Percentiles rank a stretch among this genome's conserved stretches.
Conservation (phyloP, 73 alveolate species). For the Tetrahymena elliotti region DNA sequence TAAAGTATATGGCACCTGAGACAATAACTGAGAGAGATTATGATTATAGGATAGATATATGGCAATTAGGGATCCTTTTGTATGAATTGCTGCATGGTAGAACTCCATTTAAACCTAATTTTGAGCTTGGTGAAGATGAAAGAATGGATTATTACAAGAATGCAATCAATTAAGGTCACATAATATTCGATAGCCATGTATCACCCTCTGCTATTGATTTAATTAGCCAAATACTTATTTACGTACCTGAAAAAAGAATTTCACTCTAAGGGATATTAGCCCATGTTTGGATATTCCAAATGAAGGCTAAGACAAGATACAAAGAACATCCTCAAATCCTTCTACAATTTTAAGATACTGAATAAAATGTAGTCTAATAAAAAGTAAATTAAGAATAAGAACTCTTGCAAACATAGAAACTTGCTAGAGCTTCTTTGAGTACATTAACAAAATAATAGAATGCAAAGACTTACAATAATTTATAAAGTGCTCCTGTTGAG, state of each 20-base stretch:
- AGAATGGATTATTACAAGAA: not conserved
- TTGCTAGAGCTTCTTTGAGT: not conserved
- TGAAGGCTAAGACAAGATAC: not conserved
- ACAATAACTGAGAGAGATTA: conserved; percentile 59
- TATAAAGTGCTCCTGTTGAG: not conserved
- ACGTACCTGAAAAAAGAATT: not conserved
- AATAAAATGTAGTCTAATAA: not conserved
- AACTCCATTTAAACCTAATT: conserved; percentile 66
- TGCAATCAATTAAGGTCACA: not conserved
- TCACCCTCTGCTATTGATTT: not conserved
- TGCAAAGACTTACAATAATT: not conserved
- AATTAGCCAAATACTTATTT: not conserved
- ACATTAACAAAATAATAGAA: not conserved
- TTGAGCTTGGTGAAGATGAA: not conserved
- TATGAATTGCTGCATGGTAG: conserved; percentile 85
- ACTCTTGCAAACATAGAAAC: not conserved
- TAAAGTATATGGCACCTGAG: conserved; percentile 97
- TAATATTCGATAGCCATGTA: not conserved
- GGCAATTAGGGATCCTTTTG: conserved; percentile 86
- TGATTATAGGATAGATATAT: conserved; percentile 76
- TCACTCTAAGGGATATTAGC: not conserved
- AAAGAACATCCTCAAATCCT: not conserved
- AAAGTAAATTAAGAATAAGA: not conserved
- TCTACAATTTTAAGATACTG: not conserved
- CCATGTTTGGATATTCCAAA: not conserved